Evolutionary conservation across 768 basidiomycete species (phyloP).

Genomic region (Psilocybe cyanescens): DNA sequence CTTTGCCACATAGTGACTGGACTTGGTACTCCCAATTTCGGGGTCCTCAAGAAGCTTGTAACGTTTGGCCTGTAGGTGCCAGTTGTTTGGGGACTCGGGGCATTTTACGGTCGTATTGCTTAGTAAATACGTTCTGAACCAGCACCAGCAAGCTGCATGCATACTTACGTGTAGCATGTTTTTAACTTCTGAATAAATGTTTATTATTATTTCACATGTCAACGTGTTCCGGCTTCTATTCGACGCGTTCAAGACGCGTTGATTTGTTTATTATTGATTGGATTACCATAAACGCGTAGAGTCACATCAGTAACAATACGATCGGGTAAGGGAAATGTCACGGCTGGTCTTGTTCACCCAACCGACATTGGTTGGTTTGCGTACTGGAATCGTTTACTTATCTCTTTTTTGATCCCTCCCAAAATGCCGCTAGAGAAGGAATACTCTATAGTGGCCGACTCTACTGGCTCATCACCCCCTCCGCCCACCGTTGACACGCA

Average conservation of each 20-base stretch:
- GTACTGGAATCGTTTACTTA: not conserved
- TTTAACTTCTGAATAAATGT: too few relatives aligned
- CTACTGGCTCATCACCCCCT: slow-evolving; percentile 37
- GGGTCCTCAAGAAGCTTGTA: slow-evolving; percentile 44
- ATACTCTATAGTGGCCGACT: slow-evolving; percentile 41
- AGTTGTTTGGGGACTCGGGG: too few relatives aligned
- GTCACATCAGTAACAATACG: slow-evolving; percentile 28
- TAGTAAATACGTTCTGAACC: too few relatives aligned
- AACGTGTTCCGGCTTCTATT: slow-evolving; percentile 9
- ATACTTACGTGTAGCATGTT: too few relatives aligned
- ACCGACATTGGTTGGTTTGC: not conserved
- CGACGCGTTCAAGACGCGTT: slow-evolving; percentile 15
- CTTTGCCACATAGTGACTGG: slow-evolving; percentile 47
- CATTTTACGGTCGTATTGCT: too few relatives aligned
- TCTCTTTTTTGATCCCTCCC: slow-evolving; percentile 13
- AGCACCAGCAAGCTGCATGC: too few relatives aligned
- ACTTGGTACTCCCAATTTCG: slow-evolving; percentile 57
- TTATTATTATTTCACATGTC: not conserved
- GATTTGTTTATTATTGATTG: slow-evolving; percentile 22
- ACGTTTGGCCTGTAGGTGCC: not conserved
- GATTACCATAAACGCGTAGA: slow-evolving; percentile 32
- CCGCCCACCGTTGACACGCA: slow-evolving; percentile 19
- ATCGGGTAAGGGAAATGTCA: slow-evolving; percentile 10
- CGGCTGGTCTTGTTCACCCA: slow-evolving; percentile 5
- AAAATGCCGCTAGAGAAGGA: slow-evolving; percentile 40